These are phyloP conservation scores for Scheffersomyces amazonensis DNA, from an alignment of 805 yeast genomes.

Conservation along the genomic window DNA sequence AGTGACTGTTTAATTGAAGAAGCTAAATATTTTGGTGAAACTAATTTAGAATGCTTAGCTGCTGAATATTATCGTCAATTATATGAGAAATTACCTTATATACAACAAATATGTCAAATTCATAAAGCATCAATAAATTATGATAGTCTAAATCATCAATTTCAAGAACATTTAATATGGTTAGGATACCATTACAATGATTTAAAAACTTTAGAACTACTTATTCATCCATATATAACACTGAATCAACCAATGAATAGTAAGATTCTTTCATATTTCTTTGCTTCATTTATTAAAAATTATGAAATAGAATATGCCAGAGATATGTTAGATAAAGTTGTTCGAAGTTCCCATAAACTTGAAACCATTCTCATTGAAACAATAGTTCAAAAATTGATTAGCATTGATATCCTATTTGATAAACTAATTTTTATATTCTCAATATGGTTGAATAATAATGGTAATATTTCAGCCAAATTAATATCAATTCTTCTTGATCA, in stretches of 20 bases:
- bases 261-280: conserved; percentile 22
- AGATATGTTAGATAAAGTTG: conserved; percentile 2
- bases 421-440: conserved; percentile 18
- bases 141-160: not conserved
- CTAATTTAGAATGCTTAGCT: not conserved
- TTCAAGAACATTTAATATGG: conserved; percentile 22
- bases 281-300: conserved; percentile 27
- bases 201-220: conserved; percentile 9
- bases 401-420: conserved; percentile 30
- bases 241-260: conserved; percentile 12
- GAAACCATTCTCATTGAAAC: conserved; percentile 23
- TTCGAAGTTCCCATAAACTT: conserved; percentile 7
- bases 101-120: not conserved
- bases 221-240: not conserved
- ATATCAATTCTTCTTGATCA: conserved; percentile 25
- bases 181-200: conserved; percentile 36
- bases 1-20: not conserved
- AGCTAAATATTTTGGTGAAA: not conserved
- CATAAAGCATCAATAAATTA: not conserved
- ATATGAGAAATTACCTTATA: not conserved
- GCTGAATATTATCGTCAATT: not conserved
- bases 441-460: conserved; percentile 25
- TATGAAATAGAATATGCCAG: conserved; percentile 33
- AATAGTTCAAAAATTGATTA: conserved; percentile 19
- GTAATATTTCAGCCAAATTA: conserved; percentile 22